phyloP scores from a whole-genome alignment of 2,329 filamentous ascomycete species.

The Pseudogymnoascus sp. region DNA sequence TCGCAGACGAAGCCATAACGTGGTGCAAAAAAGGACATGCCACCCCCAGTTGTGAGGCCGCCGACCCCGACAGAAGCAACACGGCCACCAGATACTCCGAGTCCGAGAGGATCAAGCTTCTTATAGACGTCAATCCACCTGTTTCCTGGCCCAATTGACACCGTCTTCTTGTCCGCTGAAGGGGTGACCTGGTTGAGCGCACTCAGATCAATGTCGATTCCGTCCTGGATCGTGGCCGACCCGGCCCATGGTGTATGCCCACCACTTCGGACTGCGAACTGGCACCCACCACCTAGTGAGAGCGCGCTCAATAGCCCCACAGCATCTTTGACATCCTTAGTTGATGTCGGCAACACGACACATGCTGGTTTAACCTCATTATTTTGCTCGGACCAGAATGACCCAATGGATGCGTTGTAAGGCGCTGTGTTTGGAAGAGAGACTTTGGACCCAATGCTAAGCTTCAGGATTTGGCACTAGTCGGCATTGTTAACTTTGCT shows the following conservation, averaged over 20 bases:
- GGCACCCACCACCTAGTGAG: conserved; percentile 20
- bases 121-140: conserved; percentile 34
- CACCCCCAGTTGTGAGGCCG: conserved; percentile 31
- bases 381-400: conserved; percentile 18
- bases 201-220: conserved; percentile 41
- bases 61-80: conserved; percentile 32
- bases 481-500: not conserved
- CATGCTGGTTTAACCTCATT: conserved; percentile 23
- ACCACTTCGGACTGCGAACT: conserved; percentile 49
- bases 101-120: conserved; percentile 25
- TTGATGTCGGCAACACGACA: conserved; percentile 21
- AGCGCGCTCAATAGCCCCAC: conserved; percentile 11
- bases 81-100: conserved; percentile 33
- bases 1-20: conserved; percentile 12
- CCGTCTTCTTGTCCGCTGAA: conserved; percentile 23
- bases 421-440: conserved; percentile 4
- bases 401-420: conserved; percentile 6
- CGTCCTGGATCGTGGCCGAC: conserved; percentile 40
- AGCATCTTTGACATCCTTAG: conserved; percentile 21
- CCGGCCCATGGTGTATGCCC: conserved; percentile 50
- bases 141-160: conserved; percentile 30
- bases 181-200: conserved; percentile 15
- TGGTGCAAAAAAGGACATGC: conserved; percentile 16
- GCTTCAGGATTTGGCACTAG: conserved; percentile 6
- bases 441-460: conserved; percentile 10